Conservation (phyloP, 331 rosid genomes). For the Phaseolus coccineus region DNA sequence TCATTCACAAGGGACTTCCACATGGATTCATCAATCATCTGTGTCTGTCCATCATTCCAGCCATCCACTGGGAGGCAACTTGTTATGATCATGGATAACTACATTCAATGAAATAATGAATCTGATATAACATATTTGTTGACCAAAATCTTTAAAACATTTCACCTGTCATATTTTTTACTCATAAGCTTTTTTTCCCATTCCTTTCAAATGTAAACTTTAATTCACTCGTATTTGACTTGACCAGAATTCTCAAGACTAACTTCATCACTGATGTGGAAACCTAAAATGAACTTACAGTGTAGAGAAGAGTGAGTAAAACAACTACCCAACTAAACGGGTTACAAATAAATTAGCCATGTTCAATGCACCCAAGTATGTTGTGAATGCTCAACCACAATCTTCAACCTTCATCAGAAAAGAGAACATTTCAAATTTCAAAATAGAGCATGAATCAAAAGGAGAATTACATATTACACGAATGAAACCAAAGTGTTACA, state of each 20-base stretch:
- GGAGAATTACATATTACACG: neutral
- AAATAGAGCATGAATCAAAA: constrained; percentile 4
- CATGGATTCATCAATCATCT: neutral
- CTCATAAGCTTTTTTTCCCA: neutral
- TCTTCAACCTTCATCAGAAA: constrained; percentile 14
- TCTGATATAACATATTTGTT: neutral
- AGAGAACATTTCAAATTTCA: neutral
- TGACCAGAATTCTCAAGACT: neutral
- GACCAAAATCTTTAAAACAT: neutral
- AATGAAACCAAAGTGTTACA: neutral
- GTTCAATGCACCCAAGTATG: constrained; percentile 40
- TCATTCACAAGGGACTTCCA: neutral
- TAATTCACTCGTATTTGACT: constrained; percentile 12
- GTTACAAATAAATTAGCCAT: constrained; percentile 4
- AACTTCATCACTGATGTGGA: neutral
- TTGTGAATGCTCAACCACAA: constrained; percentile 15
- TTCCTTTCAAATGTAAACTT: neutral
- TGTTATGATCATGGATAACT: constrained; percentile 2
- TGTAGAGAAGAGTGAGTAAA: neutral
- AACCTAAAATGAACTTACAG: neutral
- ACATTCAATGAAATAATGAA: neutral
- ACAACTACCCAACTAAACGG: constrained; percentile 17
- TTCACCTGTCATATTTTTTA: neutral
- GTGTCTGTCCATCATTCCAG: neutral
- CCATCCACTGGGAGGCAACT: neutral